A percentile compares a stretch with the other conserved stretches of the same genome.
Conservation (phyloP, 1,284 basidiomycete genomes). For the Puccinia horiana region DNA sequence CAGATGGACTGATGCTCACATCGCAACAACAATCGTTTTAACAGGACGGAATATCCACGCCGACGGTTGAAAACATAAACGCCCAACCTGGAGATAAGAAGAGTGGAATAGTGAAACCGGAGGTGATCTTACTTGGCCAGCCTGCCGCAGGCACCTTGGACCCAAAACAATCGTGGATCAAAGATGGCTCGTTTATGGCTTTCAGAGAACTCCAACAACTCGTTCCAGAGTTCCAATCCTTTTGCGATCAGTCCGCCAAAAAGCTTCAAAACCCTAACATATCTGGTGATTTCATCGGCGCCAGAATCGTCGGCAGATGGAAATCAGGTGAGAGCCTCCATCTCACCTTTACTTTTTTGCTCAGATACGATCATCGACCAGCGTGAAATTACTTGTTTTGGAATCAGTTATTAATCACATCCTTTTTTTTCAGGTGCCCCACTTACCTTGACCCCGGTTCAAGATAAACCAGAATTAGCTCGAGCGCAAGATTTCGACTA, state of each 20-base stretch:
- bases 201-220: slow-evolving; percentile 45
- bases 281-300: slow-evolving; percentile 45
- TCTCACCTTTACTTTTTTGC: background rate
- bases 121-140: slow-evolving; percentile 46
- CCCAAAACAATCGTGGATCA: slow-evolving; percentile 27
- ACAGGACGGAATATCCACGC: slow-evolving; percentile 45
- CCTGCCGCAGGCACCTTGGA: background rate
- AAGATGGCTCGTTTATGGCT: slow-evolving; percentile 45
- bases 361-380: background rate
- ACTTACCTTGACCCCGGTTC: slow-evolving; percentile 20
- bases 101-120: slow-evolving; percentile 43
- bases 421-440: slow-evolving; percentile 41
- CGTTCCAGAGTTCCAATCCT: slow-evolving; percentile 46
- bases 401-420: too few species aligned
- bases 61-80: slow-evolving; percentile 26
- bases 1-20: background rate
- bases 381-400: too few species aligned
- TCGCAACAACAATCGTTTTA: background rate
- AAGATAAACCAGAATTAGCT: slow-evolving; percentile 41
- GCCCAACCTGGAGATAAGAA: slow-evolving; percentile 26
- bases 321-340: slow-evolving; percentile 33
- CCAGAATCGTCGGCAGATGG: slow-evolving; percentile 49
- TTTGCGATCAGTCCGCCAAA: slow-evolving; percentile 36
- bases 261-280: slow-evolving; percentile 36
- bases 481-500: slow-evolving; percentile 47